Conservation (phyloP, 2,329 filamentous ascomycete genomes). For the Pestalotiopsis sp. region DNA sequence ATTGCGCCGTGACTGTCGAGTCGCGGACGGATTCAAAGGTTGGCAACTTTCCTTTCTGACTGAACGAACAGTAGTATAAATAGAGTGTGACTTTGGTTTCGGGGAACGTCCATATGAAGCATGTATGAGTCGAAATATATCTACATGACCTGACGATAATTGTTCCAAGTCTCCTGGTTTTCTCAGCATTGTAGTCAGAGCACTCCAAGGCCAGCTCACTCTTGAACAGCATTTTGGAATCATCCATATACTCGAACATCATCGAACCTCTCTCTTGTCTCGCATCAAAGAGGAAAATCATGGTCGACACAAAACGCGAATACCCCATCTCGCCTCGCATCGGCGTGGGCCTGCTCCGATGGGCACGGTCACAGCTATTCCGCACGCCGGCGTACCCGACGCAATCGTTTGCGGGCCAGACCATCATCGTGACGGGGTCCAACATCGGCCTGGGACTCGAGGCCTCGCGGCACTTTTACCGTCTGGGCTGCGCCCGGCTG, state of each 20-base stretch:
- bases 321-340: not conserved
- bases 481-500: slow-evolving; percentile 22
- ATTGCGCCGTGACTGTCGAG: too few relatives aligned
- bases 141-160: too few relatives aligned
- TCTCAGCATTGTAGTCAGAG: too few relatives aligned
- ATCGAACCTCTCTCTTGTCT: not conserved
- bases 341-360: not conserved
- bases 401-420: slow-evolving; percentile 30
- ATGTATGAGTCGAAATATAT: too few relatives aligned
- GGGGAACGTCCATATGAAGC: too few relatives aligned
- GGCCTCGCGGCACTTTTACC: slow-evolving; percentile 32
- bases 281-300: not conserved
- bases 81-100: too few relatives aligned
- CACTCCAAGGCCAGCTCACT: too few relatives aligned
- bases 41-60: too few relatives aligned
- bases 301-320: not conserved
- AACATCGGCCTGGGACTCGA: slow-evolving; percentile 39
- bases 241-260: not conserved
- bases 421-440: slow-evolving; percentile 36
- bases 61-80: too few relatives aligned
- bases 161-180: too few relatives aligned
- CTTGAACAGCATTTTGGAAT: not conserved
- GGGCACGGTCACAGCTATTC: slow-evolving; percentile 13
- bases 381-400: slow-evolving; percentile 23
- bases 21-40: too few relatives aligned